Percentiles rank a stretch among this genome's conserved stretches.
Evolutionary conservation across 164 flowering plant genomes (phyloP).

Genomic region (Akebia trifoliata): DNA sequence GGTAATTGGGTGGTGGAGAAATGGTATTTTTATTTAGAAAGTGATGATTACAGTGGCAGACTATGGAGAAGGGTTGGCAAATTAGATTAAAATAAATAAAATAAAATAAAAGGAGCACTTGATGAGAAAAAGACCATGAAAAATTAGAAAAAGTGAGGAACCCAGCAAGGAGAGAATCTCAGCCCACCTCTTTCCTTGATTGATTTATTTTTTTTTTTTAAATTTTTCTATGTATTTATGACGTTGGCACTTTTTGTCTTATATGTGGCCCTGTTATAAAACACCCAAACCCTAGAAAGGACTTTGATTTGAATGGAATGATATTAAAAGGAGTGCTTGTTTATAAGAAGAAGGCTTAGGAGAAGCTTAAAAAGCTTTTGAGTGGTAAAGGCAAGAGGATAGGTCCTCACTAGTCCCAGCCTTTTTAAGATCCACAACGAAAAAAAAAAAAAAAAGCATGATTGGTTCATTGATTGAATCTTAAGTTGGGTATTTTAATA

Average conservation of each 20-base stretch:
- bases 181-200: slow-evolving; percentile 2
- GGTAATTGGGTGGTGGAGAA: slow-evolving; percentile 17
- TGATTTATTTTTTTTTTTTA: slow-evolving; percentile 11
- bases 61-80: slow-evolving; percentile 25
- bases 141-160: slow-evolving; percentile 19
- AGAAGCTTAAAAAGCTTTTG: too few species aligned
- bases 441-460: too few species aligned
- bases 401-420: too few species aligned
- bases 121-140: slow-evolving; percentile 3
- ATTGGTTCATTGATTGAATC: too few species aligned
- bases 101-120: slow-evolving; percentile 1
- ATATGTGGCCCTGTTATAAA: slow-evolving; percentile 45
- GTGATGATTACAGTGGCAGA: slow-evolving; percentile 47
- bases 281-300: slow-evolving; percentile 57
- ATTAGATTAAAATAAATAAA: slow-evolving; percentile 15
- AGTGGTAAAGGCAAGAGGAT: too few species aligned
- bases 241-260: slow-evolving; percentile 57
- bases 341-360: too few species aligned
- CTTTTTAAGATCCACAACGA: too few species aligned
- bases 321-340: slow-evolving; percentile 5
- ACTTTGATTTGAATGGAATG: slow-evolving; percentile 41
- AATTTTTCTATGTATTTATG: slow-evolving; percentile 10
- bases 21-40: slow-evolving; percentile 15
- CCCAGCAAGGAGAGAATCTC: slow-evolving; percentile 22
- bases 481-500: too few species aligned